These are phyloP conservation scores for Zasmidium cellare DNA, from an alignment of 2,329 filamentous ascomycete genomes.

Conservation along the genomic window DNA sequence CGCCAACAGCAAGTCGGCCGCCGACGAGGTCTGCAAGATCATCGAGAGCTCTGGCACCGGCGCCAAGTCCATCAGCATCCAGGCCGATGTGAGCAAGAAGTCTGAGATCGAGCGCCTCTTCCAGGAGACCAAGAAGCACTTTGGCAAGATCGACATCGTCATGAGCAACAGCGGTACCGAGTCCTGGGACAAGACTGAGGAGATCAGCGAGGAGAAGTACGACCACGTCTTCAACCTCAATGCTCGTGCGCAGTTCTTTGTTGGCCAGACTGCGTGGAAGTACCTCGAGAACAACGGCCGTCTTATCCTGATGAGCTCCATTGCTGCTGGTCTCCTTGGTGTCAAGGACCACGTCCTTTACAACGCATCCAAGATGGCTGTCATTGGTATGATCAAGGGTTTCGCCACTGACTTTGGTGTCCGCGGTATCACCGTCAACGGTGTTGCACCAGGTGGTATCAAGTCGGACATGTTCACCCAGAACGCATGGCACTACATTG, in stretches of 20 bases:
- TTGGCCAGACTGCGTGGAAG: conserved; percentile 73
- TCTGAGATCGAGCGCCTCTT: conserved; percentile 60
- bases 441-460: conserved; percentile 70
- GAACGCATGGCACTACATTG: conserved; percentile 31
- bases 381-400: conserved; percentile 70
- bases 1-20: conserved; percentile 53
- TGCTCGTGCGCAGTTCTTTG: conserved; percentile 72
- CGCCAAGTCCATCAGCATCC: conserved; percentile 57
- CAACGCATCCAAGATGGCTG: conserved; percentile 70
- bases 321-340: conserved; percentile 66
- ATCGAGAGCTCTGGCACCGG: conserved; percentile 50
- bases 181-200: conserved; percentile 67
- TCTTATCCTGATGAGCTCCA: conserved; percentile 73
- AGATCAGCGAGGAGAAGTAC: conserved; percentile 69
- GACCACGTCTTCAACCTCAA: conserved; percentile 71
- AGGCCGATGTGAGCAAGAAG: conserved; percentile 58
- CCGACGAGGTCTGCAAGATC: conserved; percentile 49
- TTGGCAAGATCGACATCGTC: conserved; percentile 50
- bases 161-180: conserved; percentile 62
- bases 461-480: conserved; percentile 74
- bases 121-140: conserved; percentile 43
- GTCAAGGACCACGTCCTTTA: conserved; percentile 72
- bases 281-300: conserved; percentile 69
- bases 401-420: conserved; percentile 71
- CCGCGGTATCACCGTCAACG: conserved; percentile 69